Conservation (phyloP, 306 rosid genomes). For the Erythrophleum fordii region DNA sequence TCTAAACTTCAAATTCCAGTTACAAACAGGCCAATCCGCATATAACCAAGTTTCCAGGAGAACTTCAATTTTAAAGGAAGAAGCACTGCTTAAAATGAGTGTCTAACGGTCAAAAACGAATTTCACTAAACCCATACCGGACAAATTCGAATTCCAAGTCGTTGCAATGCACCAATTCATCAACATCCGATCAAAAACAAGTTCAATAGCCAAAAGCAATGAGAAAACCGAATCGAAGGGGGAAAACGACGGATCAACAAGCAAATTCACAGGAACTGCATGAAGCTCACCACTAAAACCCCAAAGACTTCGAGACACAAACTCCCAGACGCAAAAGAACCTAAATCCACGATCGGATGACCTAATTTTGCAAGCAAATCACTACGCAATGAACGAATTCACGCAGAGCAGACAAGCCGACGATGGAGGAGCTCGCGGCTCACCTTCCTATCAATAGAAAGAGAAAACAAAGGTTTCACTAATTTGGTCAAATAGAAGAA, state of each 20-base stretch:
- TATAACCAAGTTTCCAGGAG: constrained; percentile 12
- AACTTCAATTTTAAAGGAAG: constrained; percentile 30
- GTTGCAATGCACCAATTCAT: constrained; percentile 42
- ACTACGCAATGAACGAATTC: constrained; percentile 55
- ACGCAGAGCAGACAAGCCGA: constrained; percentile 22
- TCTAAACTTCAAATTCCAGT: constrained; percentile 41
- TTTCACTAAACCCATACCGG: constrained; percentile 34
- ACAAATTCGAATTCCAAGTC: constrained; percentile 41
- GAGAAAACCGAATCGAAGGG: constrained; percentile 39
- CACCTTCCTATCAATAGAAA: constrained; percentile 48
- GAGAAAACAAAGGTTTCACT: constrained; percentile 26
- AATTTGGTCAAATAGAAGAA: constrained; percentile 27
- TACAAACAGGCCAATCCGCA: constrained; percentile 8
- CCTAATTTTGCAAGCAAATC: constrained; percentile 47
- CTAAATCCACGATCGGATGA: constrained; percentile 59
- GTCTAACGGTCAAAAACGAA: constrained; percentile 47
- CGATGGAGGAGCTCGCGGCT: constrained; percentile 48
- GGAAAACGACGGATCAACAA: constrained; percentile 67
- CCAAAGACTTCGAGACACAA: constrained; percentile 49
- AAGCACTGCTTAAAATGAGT: constrained; percentile 37
- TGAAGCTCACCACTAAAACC: constrained; percentile 64
- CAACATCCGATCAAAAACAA: constrained; percentile 36
- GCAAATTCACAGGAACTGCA: constrained; percentile 44
- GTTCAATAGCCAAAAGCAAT: constrained; percentile 40
- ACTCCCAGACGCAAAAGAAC: constrained; percentile 46